Percentiles rank a stretch among this genome's conserved stretches.
Conservation (phyloP, 202 grass and related monocot species). For the Eragrostis tef region DNA sequence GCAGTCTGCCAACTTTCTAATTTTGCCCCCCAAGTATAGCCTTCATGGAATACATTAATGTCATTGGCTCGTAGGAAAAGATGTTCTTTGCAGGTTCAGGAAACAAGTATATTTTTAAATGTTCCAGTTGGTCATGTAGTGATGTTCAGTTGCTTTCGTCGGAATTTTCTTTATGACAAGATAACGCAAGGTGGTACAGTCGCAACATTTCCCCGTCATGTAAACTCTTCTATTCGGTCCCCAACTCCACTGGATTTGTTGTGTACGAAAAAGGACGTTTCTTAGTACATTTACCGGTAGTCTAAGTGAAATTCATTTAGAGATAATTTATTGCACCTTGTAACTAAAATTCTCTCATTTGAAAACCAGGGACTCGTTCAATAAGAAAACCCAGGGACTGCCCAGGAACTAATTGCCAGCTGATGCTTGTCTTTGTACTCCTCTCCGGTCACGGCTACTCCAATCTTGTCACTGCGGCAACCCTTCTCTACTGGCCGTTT, state of each 20-base stretch:
- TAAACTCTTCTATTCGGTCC: not conserved
- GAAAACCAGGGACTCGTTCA: no score
- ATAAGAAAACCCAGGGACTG: no score
- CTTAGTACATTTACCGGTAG: not conserved
- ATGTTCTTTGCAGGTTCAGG: not conserved
- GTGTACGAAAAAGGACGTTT: no score
- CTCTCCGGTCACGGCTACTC: no score
- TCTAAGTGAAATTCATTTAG: not conserved
- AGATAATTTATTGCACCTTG: not conserved
- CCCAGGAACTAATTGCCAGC: no score
- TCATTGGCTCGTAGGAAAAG: not conserved
- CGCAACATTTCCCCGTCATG: constrained; percentile 12
- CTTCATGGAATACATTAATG: not conserved
- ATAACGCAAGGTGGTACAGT: not conserved
- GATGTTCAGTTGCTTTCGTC: constrained; percentile 36
- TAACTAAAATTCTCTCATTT: no score
- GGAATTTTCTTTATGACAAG: constrained; percentile 40
- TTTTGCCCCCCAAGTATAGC: not conserved
- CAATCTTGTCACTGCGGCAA: no score
- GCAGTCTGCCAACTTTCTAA: not conserved
- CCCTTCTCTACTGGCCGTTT: no score
- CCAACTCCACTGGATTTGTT: no score
- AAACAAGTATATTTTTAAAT: constrained; percentile 16
- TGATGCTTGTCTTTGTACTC: no score
- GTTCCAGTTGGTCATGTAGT: constrained; percentile 3